Evolutionary conservation across 305 asterid genomes (phyloP).

Genomic region (Ilex paraguariensis): DNA sequence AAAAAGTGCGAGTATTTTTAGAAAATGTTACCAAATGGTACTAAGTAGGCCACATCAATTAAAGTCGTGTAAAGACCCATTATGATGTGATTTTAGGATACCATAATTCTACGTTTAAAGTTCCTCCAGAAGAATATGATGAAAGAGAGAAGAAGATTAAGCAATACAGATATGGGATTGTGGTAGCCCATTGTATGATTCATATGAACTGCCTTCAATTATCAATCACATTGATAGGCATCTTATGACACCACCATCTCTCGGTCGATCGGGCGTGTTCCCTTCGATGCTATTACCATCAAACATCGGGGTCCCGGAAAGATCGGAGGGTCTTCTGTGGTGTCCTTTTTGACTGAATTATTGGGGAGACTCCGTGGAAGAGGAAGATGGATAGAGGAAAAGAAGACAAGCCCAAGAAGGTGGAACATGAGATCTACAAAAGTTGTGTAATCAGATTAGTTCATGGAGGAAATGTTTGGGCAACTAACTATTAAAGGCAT

Average conservation of each 20-base stretch:
- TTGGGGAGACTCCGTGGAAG: conserved; percentile 12
- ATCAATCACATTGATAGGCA: conserved; percentile 50
- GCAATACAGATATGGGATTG: conserved; percentile 51
- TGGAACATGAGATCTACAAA: conserved; percentile 18
- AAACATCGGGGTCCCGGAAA: not conserved
- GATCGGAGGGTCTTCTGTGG: conserved; percentile 12
- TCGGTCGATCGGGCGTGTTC: conserved; percentile 20
- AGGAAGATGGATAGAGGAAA: conserved; percentile 18
- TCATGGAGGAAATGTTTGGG: conserved; percentile 19
- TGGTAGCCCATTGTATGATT: conserved; percentile 68
- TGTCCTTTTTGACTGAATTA: conserved; percentile 15
- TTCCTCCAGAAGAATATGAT: not conserved
- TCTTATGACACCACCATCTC: conserved; percentile 39
- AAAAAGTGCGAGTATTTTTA: no score
- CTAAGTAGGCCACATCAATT: no score
- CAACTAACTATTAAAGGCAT: no score
- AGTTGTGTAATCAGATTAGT: conserved; percentile 12
- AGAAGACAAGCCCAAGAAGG: conserved; percentile 19
- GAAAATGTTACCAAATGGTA: no score
- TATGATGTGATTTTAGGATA: no score
- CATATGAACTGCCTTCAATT: conserved; percentile 49
- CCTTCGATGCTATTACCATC: no score
- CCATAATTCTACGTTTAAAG: no score
- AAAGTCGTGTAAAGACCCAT: no score
- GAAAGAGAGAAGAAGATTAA: conserved; percentile 10